These are phyloP conservation scores for Colletotrichum chlorophyti DNA, from an alignment of 2,329 filamentous ascomycete genomes.

Conservation along the genomic window DNA sequence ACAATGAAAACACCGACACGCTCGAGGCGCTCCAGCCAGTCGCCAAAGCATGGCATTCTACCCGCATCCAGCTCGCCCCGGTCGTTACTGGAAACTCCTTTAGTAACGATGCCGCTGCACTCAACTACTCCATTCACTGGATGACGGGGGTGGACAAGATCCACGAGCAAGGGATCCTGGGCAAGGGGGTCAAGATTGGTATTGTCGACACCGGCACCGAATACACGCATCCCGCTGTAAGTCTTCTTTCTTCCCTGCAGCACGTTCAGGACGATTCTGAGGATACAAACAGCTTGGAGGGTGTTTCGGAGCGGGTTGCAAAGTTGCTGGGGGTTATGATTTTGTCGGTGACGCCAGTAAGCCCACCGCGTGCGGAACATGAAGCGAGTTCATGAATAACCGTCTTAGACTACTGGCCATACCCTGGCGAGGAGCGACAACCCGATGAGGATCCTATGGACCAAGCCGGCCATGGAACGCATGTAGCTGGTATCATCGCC, in stretches of 20 bases:
- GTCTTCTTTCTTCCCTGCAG: neutral
- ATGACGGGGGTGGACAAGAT: constrained; percentile 48
- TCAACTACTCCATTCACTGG: constrained; percentile 43
- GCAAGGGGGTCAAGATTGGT: constrained; percentile 45
- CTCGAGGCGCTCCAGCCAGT: constrained; percentile 25
- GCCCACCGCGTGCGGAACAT: constrained; percentile 8
- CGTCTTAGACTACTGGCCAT: constrained; percentile 22
- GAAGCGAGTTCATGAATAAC: neutral
- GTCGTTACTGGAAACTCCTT: constrained; percentile 15
- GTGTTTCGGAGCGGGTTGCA: constrained; percentile 53
- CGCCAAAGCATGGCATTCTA: constrained; percentile 27
- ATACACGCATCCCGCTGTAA: constrained; percentile 45
- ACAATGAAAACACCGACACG: constrained; percentile 28
- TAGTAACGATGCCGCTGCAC: constrained; percentile 20
- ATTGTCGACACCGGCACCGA: constrained; percentile 49
- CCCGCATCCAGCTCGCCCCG: constrained; percentile 20
- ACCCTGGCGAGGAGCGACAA: constrained; percentile 30
- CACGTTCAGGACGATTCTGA: too few relatives aligned
- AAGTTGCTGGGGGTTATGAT: constrained; percentile 34
- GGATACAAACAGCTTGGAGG: constrained; percentile 45
- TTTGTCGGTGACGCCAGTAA: constrained; percentile 33
- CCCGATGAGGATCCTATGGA: constrained; percentile 58
- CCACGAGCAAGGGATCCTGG: constrained; percentile 44
- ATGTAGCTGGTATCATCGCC: constrained; percentile 34
- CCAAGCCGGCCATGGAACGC: constrained; percentile 43